These are phyloP conservation scores for Lepiota brunneoincarnata DNA, from an alignment of 768 basidiomycete genomes.

Conservation along the genomic window DNA sequence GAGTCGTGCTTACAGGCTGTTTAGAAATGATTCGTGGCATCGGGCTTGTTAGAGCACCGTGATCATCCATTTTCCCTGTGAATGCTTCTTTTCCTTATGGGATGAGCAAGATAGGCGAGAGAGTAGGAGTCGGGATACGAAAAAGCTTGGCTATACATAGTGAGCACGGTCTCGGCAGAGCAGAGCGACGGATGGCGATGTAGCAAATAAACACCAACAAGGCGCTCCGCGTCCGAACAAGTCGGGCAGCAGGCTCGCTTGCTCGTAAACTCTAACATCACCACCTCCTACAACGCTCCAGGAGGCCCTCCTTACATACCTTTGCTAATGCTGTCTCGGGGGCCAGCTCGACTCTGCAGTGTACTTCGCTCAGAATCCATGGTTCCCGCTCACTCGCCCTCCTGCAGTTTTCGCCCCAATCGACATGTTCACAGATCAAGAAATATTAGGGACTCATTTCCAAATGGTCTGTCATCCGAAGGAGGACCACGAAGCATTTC, in stretches of 20 bases:
- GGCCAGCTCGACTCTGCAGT: constrained; percentile 3
- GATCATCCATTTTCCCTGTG: too few relatives aligned
- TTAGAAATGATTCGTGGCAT: too few relatives aligned
- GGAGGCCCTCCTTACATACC: not conserved
- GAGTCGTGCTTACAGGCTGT: too few relatives aligned
- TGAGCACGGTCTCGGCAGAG: too few relatives aligned
- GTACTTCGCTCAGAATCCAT: not conserved
- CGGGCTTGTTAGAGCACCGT: too few relatives aligned
- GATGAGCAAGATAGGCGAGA: too few relatives aligned
- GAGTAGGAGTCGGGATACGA: too few relatives aligned
- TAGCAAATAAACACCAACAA: too few relatives aligned
- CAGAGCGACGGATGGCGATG: too few relatives aligned
- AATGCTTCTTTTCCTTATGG: too few relatives aligned
- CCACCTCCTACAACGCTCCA: not conserved
- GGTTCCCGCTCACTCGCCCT: not conserved
- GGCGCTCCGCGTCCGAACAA: not conserved
- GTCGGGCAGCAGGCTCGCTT: not conserved
- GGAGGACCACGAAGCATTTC: constrained; percentile 9
- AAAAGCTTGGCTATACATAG: too few relatives aligned
- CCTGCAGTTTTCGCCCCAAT: not conserved
- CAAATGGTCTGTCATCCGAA: constrained; percentile 1
- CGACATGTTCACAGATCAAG: constrained; percentile 5
- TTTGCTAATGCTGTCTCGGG: not conserved
- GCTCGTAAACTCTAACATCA: not conserved
- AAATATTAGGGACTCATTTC: constrained; percentile 18